phyloP scores from a whole-genome alignment of 2,329 filamentous ascomycete genomes.

The Fusarium sp. region DNA sequence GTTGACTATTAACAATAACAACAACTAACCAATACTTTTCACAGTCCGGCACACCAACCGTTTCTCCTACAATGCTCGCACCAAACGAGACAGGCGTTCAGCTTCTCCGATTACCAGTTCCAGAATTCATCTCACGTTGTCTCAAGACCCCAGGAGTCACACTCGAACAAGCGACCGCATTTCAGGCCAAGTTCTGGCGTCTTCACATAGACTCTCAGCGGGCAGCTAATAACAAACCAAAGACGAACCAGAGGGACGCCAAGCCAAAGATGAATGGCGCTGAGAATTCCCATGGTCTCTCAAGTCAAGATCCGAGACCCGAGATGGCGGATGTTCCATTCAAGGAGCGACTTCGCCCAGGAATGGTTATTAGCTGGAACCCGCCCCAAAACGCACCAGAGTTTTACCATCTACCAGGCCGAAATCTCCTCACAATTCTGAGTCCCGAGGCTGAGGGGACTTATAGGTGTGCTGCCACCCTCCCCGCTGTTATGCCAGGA shows the following conservation, averaged over 20 bases:
- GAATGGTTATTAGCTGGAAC: conserved; percentile 57
- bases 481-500: conserved; percentile 52
- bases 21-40: neutral
- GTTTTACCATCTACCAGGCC: conserved; percentile 28
- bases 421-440: conserved; percentile 53
- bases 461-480: conserved; percentile 57
- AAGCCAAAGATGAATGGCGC: neutral
- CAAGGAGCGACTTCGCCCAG: conserved; percentile 57
- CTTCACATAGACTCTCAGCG: conserved; percentile 57
- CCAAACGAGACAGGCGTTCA: conserved; percentile 58
- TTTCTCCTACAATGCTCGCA: conserved; percentile 54
- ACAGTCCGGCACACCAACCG: conserved; percentile 57
- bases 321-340: conserved; percentile 51
- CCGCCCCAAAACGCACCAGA: conserved; percentile 33
- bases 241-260: neutral
- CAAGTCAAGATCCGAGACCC: conserved; percentile 51
- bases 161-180: conserved; percentile 57
- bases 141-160: conserved; percentile 54
- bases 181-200: conserved; percentile 59
- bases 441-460: conserved; percentile 43
- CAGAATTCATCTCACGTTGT: conserved; percentile 58
- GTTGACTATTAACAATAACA: neutral
- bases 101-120: conserved; percentile 56
- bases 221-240: conserved; percentile 13
- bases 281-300: conserved; percentile 21